These are phyloP conservation scores for Paramecium primaurelia DNA, from an alignment of 73 alveolate species.

Conservation along the genomic window DNA sequence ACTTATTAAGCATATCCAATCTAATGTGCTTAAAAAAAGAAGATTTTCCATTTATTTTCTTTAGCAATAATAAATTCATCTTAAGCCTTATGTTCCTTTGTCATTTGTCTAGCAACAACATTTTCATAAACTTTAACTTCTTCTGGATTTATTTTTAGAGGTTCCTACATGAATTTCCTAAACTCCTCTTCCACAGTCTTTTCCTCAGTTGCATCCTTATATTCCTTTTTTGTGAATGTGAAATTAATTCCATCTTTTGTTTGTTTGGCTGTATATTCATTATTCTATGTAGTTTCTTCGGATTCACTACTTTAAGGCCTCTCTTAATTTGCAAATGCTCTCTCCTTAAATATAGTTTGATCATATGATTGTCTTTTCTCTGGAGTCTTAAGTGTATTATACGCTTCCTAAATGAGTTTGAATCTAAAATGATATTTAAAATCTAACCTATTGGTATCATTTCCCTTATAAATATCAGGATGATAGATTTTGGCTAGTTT, in stretches of 20 bases:
- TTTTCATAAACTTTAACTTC: constrained; percentile 2
- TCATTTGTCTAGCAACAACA: neutral
- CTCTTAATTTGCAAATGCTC: neutral
- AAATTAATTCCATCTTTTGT: neutral
- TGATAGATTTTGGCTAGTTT: constrained; percentile 33
- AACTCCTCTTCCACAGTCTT: neutral
- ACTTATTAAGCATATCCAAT: constrained; percentile 26
- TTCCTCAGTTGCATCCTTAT: neutral
- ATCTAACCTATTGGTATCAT: neutral
- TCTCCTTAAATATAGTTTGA: neutral
- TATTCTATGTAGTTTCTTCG: neutral
- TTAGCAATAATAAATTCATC: neutral
- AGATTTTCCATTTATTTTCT: neutral
- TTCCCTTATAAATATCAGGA: constrained; percentile 45
- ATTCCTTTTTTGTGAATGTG: neutral
- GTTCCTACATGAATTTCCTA: constrained; percentile 7
- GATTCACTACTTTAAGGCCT: neutral
- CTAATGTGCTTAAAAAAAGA: neutral
- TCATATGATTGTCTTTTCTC: constrained; percentile 14
- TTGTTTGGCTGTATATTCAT: neutral
- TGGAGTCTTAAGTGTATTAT: constrained; percentile 24
- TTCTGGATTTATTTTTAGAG: constrained; percentile 9
- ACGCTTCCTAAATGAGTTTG: constrained; percentile 24
- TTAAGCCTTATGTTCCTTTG: neutral
- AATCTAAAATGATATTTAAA: neutral